These are phyloP conservation scores for Thymus mandschuricus DNA, from an alignment of 257 asterid genomes.

Conservation along the genomic window DNA sequence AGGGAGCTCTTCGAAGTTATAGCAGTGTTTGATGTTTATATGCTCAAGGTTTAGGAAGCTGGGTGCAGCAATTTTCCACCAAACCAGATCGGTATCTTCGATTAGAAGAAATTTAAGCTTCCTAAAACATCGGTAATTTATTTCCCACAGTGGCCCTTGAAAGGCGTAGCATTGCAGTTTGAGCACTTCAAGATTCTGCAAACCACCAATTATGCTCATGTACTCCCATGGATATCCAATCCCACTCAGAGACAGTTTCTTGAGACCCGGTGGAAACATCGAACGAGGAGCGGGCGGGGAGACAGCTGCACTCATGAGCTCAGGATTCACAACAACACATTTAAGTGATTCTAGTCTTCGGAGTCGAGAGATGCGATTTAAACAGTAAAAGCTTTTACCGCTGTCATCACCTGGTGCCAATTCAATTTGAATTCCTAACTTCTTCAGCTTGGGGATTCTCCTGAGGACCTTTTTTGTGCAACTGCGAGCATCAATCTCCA, in stretches of 20 bases:
- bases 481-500: not conserved
- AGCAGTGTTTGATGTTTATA: constrained; percentile 15
- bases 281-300: not conserved
- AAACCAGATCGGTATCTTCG: constrained; percentile 26
- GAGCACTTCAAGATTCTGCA: constrained; percentile 12
- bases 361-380: constrained; percentile 1
- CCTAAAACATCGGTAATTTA: not conserved
- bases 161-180: constrained; percentile 23
- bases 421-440: not conserved
- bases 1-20: constrained; percentile 17
- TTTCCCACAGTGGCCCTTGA: constrained; percentile 10
- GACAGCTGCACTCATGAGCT: not conserved
- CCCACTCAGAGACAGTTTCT: constrained; percentile 19
- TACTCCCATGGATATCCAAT: constrained; percentile 19
- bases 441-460: constrained; percentile 11
- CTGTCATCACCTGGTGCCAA: not conserved
- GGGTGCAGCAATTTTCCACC: not conserved
- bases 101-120: not conserved
- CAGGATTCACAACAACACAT: constrained; percentile 7
- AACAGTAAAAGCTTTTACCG: not conserved
- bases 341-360: constrained; percentile 11
- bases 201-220: not conserved
- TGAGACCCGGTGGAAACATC: not conserved
- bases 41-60: not conserved
- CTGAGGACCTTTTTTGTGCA: not conserved